Base-by-base conservation (phyloP, 2,329 filamentous ascomycete species). In the Trichoderma polysporum region DNA sequence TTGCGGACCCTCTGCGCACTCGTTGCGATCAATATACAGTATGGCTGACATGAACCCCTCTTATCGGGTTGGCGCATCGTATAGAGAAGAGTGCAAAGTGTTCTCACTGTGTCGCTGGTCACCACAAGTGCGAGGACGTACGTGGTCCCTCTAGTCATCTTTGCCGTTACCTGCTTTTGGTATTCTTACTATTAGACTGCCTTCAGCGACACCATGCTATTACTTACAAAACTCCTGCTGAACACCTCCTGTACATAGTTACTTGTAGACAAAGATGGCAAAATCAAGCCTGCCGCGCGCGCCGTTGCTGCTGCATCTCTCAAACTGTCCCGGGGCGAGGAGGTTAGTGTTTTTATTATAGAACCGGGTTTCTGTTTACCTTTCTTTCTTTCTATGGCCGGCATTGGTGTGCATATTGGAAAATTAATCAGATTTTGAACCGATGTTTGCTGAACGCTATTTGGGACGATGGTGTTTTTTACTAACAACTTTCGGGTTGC, bases 81-180 rank as follows among this genome's bases (percentile, higher is more conserved):
- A 3, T 52, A 68, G 67, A 68, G 25, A 68, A 68, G 37, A 68
- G 67, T 50, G 67, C 67, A 31, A 68, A 68, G 53, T 68, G 67
- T 58, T 61, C 67, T 66, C 67, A 68, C 50, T 68, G 67, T 27
- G 67, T 68, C 27, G 63, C 67, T 33, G 67, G 67, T 12, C 67
- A 68, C 31, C 67, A 68, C 19, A 66, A 62, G 58, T 68, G 67
- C 57, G 67, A 68, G 64, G 67, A 68, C 52, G 67, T 68, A 68
- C 33, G 67, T 68, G 59, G 52, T 17, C 27, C 66, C 66, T 58
- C 35, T 15, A 29, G 27, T 39, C 50, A 45, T 58, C 27, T 15
- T 47, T 50, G 7, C 10, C 35, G 45, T 37, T 39, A 25, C 41
- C 39, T 33, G 4, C 49, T 29, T 31, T 37, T 47, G 56, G 50